These are phyloP conservation scores for Cucumis melo DNA, from an alignment of 306 rosid species.

Conservation along the genomic window DNA sequence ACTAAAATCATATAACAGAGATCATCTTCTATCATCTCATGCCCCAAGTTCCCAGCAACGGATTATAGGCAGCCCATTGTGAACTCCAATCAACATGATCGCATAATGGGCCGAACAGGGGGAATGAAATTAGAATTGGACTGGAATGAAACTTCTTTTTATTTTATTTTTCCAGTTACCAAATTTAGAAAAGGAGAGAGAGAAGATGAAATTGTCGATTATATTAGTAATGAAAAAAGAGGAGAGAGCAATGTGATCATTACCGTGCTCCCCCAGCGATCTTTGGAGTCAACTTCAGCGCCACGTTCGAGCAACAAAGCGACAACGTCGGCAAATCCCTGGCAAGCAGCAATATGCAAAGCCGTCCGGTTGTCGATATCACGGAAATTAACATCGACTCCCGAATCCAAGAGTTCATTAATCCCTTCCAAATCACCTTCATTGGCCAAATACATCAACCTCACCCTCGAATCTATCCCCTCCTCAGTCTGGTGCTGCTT, in stretches of 20 bases:
- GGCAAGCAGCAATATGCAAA: conserved; percentile 81
- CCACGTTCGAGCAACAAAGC: conserved; percentile 51
- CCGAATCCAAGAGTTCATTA: conserved; percentile 44
- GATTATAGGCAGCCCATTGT: not conserved
- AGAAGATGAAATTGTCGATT: not conserved
- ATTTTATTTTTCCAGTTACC: not conserved
- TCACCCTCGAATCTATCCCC: conserved; percentile 47
- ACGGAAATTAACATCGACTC: conserved; percentile 54
- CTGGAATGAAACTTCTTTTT: not conserved
- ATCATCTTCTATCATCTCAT: not conserved
- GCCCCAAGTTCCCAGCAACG: not conserved
- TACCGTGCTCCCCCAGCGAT: conserved; percentile 97
- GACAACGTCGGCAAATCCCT: conserved; percentile 54
- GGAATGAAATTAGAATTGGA: not conserved
- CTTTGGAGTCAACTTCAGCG: conserved; percentile 47
- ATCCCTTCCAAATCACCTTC: conserved; percentile 82
- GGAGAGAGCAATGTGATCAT: not conserved
- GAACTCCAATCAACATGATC: not conserved
- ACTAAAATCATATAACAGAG: not conserved
- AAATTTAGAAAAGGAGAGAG: not conserved
- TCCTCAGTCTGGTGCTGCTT: not conserved
- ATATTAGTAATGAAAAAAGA: not conserved
- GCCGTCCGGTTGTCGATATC: conserved; percentile 84
- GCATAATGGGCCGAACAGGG: not conserved
- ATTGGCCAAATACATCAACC: conserved; percentile 66